Base-by-base conservation (phyloP, 73 alveolate genomes). In the Stentor roeselii region DNA sequence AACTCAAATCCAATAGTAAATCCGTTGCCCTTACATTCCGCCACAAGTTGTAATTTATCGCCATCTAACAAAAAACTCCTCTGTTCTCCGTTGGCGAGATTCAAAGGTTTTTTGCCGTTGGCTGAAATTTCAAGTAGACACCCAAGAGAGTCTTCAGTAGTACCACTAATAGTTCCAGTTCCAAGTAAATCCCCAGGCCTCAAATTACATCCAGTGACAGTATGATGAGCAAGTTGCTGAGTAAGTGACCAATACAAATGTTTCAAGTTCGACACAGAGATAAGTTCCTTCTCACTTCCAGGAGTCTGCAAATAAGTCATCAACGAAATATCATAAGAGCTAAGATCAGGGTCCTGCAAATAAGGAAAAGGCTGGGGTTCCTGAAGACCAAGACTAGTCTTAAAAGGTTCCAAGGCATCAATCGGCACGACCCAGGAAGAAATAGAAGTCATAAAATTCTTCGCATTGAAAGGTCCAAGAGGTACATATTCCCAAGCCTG, bases 391-490 rank as follows among this genome's bases (percentile, higher is more conserved):
- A 95, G 90, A 36, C 86, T 60, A 60, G 85, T 88, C 37, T 90
- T 92, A 89, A 91, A 93, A 34, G 98, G 98, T 36, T 88, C 98
- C 82, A 96, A 88, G 2, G 99, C 99, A 60, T 95, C 98, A 3
- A 90, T 84, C 1, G 98, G 89, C 59, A 96, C 94, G 75, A 95
- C 88, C 99, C 99, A 95, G 3, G 99, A 98, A n/a, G 99, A 95
- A 21, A 95, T 90, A 31, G 97, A 84, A 1, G 97, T 78, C 39
- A 90, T 93, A 83, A 91, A 93, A 90, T 93, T 93, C 91, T 93
- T 95, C 3, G 97, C 98, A 42, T 87, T 91, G 93, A 95, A 93
- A 15, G 98, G 98, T 35, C 99, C 99, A 27, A 95, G 86, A n/a
- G 99, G 99, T 35, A 90, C 95, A 76, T 94, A 91, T 58, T 94